Evolutionary conservation across 345 rosid genomes (phyloP), one percentile per base, ranked within the genome.

Genomic region (Lumnitzera racemosa): DNA sequence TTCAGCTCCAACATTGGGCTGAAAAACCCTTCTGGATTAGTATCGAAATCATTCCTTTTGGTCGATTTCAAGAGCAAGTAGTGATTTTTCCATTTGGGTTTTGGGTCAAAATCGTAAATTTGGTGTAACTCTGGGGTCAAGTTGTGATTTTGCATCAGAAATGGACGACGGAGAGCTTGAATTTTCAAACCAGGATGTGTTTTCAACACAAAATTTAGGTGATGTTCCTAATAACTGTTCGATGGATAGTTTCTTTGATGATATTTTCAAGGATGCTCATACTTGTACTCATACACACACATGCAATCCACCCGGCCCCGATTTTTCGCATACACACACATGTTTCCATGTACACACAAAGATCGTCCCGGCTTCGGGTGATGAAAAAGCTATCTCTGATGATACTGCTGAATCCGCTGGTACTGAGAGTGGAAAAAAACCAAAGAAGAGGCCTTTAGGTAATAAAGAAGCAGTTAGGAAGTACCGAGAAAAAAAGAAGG

Each of bases 101-200:
- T 27, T 27, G 31, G 5, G 31, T 27, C 5, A 27, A 36, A 7
- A 36, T 29, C 43, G 43, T 36, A 36, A 4, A 36, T 36, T 36
- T 36, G 43, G 43, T 36, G 43, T 36, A 36, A 36, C 11, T 36
- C 43, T 36, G 43, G 43, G 43, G 43, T 36, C 10, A 36, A 36
- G 10, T 36, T 36, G 43, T 36, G 43, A 36, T 36, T 36, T 36
- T 7, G 9, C 43, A 7, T 15, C 24, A 13, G 23, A 48, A 51
- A 89, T 95, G 99, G 97, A 88, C 20, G 95, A 90, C 47, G 99
- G 99, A 11, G 96, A 90, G 89, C 71, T 95, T 49, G 97, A 95
- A 49, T 90, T 79, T 71, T 86, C 96, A 5, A 80, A 86, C 54
- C 96, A 88, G 55, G 91, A 89, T 62, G 59, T 90, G 64, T 84